These are phyloP conservation scores for Cladosporium sp. DNA, from an alignment of 2,329 filamentous ascomycete species.

Conservation along the genomic window DNA sequence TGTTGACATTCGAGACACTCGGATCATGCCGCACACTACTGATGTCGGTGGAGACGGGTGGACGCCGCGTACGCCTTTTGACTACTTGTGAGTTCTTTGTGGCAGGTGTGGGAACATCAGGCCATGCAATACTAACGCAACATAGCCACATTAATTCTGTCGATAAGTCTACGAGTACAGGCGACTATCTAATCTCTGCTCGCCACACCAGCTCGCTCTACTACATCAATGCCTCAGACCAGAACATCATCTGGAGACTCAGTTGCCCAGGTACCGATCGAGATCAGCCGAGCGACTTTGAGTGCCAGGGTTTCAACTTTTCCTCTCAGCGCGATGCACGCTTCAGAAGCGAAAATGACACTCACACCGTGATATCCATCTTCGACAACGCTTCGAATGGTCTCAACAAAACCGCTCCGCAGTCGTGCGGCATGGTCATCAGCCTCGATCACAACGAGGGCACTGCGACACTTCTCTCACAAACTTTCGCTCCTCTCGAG, in stretches of 20 bases:
- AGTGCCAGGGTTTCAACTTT: conserved; percentile 36
- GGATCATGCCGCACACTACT: conserved; percentile 39
- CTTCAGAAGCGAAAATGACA: conserved; percentile 42
- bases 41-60: conserved; percentile 44
- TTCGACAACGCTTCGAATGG: conserved; percentile 52
- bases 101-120: not conserved
- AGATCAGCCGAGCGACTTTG: conserved; percentile 20
- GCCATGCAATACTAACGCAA: not conserved
- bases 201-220: conserved; percentile 50
- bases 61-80: conserved; percentile 46
- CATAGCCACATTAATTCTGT: conserved; percentile 53
- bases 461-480: conserved; percentile 24
- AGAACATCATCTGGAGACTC: conserved; percentile 53
- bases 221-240: conserved; percentile 48
- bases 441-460: conserved; percentile 25
- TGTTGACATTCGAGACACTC: conserved; percentile 46
- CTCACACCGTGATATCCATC: conserved; percentile 50
- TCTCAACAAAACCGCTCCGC: conserved; percentile 19
- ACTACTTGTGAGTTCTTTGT: conserved; percentile 42
- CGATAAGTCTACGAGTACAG: conserved; percentile 47
- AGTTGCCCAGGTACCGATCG: conserved; percentile 21
- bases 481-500: conserved; percentile 22
- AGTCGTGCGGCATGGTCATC: conserved; percentile 30
- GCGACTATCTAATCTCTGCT: conserved; percentile 56
- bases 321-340: conserved; percentile 54